Base-by-base conservation (phyloP, 2,329 filamentous ascomycete genomes). In the Sclerotiophoma versabilis region DNA sequence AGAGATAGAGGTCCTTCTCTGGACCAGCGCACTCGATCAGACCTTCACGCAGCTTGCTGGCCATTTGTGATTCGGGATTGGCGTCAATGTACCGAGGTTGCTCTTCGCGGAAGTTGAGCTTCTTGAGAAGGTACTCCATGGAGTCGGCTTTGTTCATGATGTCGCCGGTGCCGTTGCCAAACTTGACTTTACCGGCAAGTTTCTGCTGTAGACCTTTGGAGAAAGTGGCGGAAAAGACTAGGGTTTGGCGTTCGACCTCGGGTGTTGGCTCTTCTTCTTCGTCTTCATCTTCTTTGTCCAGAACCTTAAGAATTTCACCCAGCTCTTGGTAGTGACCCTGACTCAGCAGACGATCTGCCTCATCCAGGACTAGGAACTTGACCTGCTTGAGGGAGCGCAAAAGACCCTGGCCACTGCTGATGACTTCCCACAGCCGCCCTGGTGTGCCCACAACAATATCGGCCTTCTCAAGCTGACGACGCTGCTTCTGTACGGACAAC, bases 161-260 rank as follows among this genome's bases (percentile, higher is more conserved):
- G 61, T 89, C 84, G 5, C 55, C 52, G 22, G 77, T 77, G 60
- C 80, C 84, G 29, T 76, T 77, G 60, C 80, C 84, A 51, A 84
- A 87, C 72, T 92, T 96, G 14, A 54, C 59, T 45, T 73, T 73
- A 22, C 91, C 90, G 1, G 90, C 87, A 11, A 99, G 83, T 74
- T 97, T 98, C 65, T 93, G 91, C 72, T 98, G 93, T 25, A 99
- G 78, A 0, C 88, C 88, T 69, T 93, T 93, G 71, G 96, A 90
- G 74, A 99, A 96, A 0, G 95, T 99, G 0, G 95, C 95, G 0
- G 95, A 98, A 75, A 99, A 99, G 17, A 99, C 92, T 0, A 99
- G 83, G 0, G 93, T 98, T 71, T 99, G 95, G 33, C 93, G 81
- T 14, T 83, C 69, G 34, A 79, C 71, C 10, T 74, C 55, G 6